A percentile compares a stretch with the other conserved stretches of the same genome.
Evolutionary conservation across 2,329 filamentous ascomycete species (phyloP).

Genomic region (Sporothrix inflata): DNA sequence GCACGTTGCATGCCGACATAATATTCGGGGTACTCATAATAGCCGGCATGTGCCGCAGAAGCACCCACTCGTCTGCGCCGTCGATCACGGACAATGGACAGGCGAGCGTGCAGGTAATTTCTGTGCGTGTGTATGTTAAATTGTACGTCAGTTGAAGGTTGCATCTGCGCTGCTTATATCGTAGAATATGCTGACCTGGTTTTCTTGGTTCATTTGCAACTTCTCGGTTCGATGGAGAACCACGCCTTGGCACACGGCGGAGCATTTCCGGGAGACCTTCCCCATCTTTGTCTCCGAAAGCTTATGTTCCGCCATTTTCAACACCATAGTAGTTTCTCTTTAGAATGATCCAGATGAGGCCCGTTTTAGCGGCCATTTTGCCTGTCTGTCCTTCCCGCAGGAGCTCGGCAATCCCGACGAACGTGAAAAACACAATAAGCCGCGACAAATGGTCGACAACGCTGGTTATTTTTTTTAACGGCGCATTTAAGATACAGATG

Average conservation of each 20-base stretch:
- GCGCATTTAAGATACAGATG: no score
- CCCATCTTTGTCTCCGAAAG: neutral
- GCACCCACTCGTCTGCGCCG: neutral
- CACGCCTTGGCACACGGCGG: neutral
- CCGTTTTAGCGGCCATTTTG: neutral
- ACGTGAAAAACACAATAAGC: neutral
- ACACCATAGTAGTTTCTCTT: no score
- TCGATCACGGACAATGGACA: neutral
- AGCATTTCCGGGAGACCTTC: neutral
- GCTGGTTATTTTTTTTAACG: no score
- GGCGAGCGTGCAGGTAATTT: neutral
- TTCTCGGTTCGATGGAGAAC: neutral
- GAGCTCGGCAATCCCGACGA: neutral
- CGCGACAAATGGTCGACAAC: no score
- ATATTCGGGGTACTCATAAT: neutral
- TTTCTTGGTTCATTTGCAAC: neutral
- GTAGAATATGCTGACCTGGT: neutral
- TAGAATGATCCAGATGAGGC: neutral
- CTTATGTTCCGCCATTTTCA: neutral
- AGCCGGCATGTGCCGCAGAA: slow-evolving; percentile 2
- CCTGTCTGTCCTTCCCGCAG: neutral
- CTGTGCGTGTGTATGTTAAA: neutral
- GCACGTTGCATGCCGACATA: neutral
- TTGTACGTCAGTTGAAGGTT: neutral
- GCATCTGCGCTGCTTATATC: neutral